Evolutionary conservation across 1,139 yeast genomes (phyloP), one percentile per base, ranked within the genome.

Genomic region (Kodamaea anthophila): DNA sequence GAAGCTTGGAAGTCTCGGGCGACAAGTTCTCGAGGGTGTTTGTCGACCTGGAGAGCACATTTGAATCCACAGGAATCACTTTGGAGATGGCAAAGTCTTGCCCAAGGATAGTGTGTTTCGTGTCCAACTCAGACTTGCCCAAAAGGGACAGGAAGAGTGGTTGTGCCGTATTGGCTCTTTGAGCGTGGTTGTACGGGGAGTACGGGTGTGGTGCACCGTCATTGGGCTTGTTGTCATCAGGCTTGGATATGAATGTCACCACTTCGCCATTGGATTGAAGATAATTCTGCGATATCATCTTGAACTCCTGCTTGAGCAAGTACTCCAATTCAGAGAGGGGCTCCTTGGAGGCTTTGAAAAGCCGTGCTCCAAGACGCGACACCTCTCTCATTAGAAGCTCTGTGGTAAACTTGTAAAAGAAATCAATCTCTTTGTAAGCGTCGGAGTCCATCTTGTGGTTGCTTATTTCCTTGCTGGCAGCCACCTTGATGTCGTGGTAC

Each of bases 351-450:
- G 42, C 40, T 18, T 62, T 58, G 37, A 58, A 47, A 15, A 48
- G 39, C 5, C 41, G 33, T 12, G 42, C 29, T 9, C 57, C 47
- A 11, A 44, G 21, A 38, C 80, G 68, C 18, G 70, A 65, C 13
- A 78, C 67, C 51, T 87, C 96, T 45, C 94, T 73, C 31, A 86
- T 54, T 21, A 87, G 54, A 31, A 85, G 54, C 43, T 85, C 94
- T 1, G 79, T 69, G 3, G 84, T 57, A 43, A 79, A 77, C 47
- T 74, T 78, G 59, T 76, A 86, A 44, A 82, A 80, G 34, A 69
- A 70, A 51, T 84, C 91, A 24, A 81, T 60, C 40, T 69, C 64
- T 13, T 57, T 58, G 49, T 87, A 87, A 9, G 55, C 55, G 13
- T 58, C 48, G n/a, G 78, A 60, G 2, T 86, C 87, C 18, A 77